Conservation (phyloP, 768 basidiomycete species). For the Mycena maculata region DNA sequence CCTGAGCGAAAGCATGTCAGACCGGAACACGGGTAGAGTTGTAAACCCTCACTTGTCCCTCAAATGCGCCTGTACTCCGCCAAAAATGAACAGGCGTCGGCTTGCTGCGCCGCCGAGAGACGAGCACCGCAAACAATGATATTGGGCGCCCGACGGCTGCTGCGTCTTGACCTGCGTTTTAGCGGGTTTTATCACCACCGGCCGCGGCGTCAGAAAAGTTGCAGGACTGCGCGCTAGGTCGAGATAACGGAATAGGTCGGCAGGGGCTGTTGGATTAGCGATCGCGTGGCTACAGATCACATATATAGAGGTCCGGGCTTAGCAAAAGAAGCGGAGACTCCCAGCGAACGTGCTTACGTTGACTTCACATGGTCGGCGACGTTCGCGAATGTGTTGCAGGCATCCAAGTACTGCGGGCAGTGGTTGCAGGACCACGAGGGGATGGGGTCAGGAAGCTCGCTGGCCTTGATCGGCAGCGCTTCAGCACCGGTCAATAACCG, state of each 20-base stretch:
- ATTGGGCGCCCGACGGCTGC: not conserved
- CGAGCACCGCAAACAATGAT: constrained; percentile 12
- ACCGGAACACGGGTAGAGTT: not conserved
- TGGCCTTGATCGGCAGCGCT: not conserved
- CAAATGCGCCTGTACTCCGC: constrained; percentile 15
- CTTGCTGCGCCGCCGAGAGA: not conserved
- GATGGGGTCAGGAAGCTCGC: constrained; percentile 9
- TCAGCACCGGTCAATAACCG: not conserved
- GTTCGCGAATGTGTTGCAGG: not conserved
- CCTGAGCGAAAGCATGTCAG: constrained; percentile 7
- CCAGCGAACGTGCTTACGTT: not conserved
- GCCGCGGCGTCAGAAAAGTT: not conserved
- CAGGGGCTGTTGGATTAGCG: constrained; percentile 1
- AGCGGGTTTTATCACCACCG: not conserved
- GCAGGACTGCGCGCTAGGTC: not conserved
- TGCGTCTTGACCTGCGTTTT: not conserved
- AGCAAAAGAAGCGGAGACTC: not conserved
- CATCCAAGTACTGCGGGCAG: constrained; percentile 24
- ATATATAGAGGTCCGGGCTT: not conserved
- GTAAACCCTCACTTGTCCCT: constrained; percentile 13
- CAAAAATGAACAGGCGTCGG: constrained; percentile 6
- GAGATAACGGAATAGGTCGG: constrained; percentile 19
- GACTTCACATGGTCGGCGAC: constrained; percentile 25
- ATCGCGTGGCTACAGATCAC: constrained; percentile 19
- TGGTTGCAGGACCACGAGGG: constrained; percentile 30